These are phyloP conservation scores for Flaveria trinervia DNA, from an alignment of 129 eudicot species.

Conservation along the genomic window DNA sequence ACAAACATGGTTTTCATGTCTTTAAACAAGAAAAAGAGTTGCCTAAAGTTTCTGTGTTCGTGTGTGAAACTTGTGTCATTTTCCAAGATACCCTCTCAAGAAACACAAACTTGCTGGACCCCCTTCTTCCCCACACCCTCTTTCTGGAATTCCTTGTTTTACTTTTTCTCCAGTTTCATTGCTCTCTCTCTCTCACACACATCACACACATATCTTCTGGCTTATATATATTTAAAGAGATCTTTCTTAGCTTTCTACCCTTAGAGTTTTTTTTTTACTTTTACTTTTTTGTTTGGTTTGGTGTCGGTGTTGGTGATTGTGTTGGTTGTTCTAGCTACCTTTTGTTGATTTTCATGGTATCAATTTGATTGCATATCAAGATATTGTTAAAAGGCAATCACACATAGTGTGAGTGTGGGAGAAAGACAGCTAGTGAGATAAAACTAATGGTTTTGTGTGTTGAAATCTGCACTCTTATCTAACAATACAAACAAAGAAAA, in stretches of 20 bases:
- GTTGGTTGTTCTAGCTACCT: conserved; percentile 34
- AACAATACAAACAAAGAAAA: conserved; percentile 38
- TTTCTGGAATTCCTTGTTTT: conserved; percentile 48
- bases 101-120: conserved; percentile 26
- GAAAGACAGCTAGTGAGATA: conserved; percentile 22
- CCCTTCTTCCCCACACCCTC: conserved; percentile 39
- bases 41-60: not conserved
- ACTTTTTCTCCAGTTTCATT: conserved; percentile 30
- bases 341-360: conserved; percentile 41
- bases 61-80: conserved; percentile 59
- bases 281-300: conserved; percentile 30
- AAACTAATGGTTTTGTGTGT: conserved; percentile 32
- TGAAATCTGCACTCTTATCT: conserved; percentile 32
- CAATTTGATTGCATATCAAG: conserved; percentile 34
- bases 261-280: conserved; percentile 34
- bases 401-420: conserved; percentile 36
- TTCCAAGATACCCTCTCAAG: conserved; percentile 48
- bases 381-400: conserved; percentile 22
- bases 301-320: conserved; percentile 42
- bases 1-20: not conserved
- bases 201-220: conserved; percentile 23
- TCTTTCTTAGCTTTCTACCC: conserved; percentile 37
- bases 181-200: conserved; percentile 28
- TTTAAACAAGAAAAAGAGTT: not conserved
- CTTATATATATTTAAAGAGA: conserved; percentile 31